Evolutionary conservation across 2,329 filamentous ascomycete genomes (phyloP).

Genomic region (Xylaria sp.): DNA sequence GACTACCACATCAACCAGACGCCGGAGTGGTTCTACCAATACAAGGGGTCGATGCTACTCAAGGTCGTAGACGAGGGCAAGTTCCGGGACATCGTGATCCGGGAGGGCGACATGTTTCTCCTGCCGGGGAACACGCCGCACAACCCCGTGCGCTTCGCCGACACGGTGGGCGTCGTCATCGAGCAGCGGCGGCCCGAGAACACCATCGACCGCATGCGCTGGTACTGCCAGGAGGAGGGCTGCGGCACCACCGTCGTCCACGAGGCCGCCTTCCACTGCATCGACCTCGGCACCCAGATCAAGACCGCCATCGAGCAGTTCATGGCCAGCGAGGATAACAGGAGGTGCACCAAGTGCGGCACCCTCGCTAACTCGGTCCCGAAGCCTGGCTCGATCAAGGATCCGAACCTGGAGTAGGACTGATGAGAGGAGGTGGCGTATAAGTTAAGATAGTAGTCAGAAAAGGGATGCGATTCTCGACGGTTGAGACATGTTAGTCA

Average conservation of each 20-base stretch:
- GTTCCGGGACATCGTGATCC: constrained; percentile 88
- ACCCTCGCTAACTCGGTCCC: constrained; percentile 77
- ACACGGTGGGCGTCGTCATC: constrained; percentile 93
- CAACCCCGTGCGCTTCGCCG: constrained; percentile 90
- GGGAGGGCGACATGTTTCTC: constrained; percentile 93
- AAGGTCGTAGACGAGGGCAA: constrained; percentile 80
- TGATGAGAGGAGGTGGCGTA: background rate
- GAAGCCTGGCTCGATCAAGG: constrained; percentile 64
- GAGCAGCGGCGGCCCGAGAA: constrained; percentile 81
- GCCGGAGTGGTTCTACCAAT: constrained; percentile 98
- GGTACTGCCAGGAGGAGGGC: constrained; percentile 76
- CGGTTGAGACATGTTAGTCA: background rate
- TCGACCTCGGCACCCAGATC: constrained; percentile 91
- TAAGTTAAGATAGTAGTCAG: background rate
- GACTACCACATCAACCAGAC: constrained; percentile 99
- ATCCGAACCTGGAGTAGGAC: constrained; percentile 63
- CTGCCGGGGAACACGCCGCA: constrained; percentile 95
- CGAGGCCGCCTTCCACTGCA: constrained; percentile 88
- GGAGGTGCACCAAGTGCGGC: constrained; percentile 83
- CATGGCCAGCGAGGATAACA: constrained; percentile 68
- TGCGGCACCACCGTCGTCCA: constrained; percentile 77
- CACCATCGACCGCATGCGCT: constrained; percentile 81
- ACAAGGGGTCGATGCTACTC: constrained; percentile 91
- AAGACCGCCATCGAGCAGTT: constrained; percentile 90
- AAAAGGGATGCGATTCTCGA: background rate